These are phyloP conservation scores for Fomitopsis serialis DNA, from an alignment of 768 basidiomycete genomes.

Conservation along the genomic window DNA sequence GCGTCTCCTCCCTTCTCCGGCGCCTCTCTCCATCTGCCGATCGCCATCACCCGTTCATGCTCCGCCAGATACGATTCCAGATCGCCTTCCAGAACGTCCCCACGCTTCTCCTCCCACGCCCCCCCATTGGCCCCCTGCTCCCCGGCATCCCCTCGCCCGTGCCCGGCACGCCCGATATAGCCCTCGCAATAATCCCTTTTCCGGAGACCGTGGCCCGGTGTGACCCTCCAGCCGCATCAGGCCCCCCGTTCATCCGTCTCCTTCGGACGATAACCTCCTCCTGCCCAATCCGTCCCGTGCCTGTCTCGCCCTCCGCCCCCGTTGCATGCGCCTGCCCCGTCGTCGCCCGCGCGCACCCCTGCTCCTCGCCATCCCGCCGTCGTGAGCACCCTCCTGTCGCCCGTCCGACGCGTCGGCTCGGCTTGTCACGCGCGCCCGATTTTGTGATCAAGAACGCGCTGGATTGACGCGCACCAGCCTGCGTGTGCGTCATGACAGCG, in stretches of 20 bases:
- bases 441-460: no score
- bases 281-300: background rate
- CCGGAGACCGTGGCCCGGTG: constrained; percentile 6
- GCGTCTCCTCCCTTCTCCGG: background rate
- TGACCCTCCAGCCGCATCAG: constrained; percentile 6
- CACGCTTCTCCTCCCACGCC: constrained; percentile 11
- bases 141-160: constrained; percentile 7
- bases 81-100: constrained; percentile 17
- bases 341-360: background rate
- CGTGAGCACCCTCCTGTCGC: constrained; percentile 5
- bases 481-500: background rate
- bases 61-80: constrained; percentile 21
- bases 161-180: constrained; percentile 3
- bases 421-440: background rate
- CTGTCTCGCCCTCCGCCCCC: background rate
- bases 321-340: background rate
- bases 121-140: constrained; percentile 18
- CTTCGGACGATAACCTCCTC: constrained; percentile 12
- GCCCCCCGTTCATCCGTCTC: constrained; percentile 9
- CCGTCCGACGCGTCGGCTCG: background rate
- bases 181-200: constrained; percentile 19
- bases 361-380: constrained; percentile 3
- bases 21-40: constrained; percentile 10
- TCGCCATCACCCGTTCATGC: constrained; percentile 21
- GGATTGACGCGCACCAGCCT: constrained; percentile 1